Evolutionary conservation across 495 filamentous ascomycete species (phyloP).

Genomic region (Penicillium roqueforti): DNA sequence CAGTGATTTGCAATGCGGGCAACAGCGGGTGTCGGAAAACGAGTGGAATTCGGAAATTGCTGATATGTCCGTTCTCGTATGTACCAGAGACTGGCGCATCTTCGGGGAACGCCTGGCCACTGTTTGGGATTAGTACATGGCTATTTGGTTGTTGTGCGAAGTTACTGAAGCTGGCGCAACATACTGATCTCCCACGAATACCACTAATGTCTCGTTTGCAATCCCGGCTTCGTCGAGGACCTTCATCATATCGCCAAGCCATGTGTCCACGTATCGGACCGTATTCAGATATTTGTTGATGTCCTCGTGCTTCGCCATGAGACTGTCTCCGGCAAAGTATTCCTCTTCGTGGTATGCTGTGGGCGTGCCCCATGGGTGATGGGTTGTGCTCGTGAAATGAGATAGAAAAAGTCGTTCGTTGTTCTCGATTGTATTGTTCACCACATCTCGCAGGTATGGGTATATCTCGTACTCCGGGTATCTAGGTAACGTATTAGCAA

Average conservation of each 20-base stretch:
- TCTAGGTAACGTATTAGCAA: slow-evolving; percentile 5
- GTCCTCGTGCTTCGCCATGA: slow-evolving; percentile 19
- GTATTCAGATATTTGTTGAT: slow-evolving; percentile 41
- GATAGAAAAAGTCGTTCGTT: slow-evolving; percentile 36
- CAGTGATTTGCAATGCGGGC: slow-evolving; percentile 35
- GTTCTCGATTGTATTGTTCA: slow-evolving; percentile 25
- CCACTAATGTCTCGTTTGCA: slow-evolving; percentile 42
- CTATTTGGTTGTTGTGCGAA: neutral
- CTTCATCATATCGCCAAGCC: slow-evolving; percentile 36
- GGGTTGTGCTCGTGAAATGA: slow-evolving; percentile 39
- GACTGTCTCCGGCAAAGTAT: slow-evolving; percentile 22
- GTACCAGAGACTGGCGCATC: slow-evolving; percentile 36
- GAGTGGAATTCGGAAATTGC: slow-evolving; percentile 42
- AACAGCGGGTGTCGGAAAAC: slow-evolving; percentile 42
- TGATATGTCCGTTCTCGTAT: slow-evolving; percentile 45
- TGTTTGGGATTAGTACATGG: slow-evolving; percentile 7
- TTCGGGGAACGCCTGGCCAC: slow-evolving; percentile 38
- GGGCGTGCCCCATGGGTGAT: slow-evolving; percentile 39
- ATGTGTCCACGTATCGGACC: slow-evolving; percentile 39
- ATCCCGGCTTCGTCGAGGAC: slow-evolving; percentile 39
- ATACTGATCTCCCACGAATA: slow-evolving; percentile 47
- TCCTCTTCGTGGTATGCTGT: slow-evolving; percentile 21
- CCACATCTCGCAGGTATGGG: slow-evolving; percentile 27
- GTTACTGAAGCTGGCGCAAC: neutral
- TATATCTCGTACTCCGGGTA: slow-evolving; percentile 18